Evolutionary conservation across 352 stramenopile genomes (phyloP), one percentile per base, ranked within the genome.

Genomic region (Globisporangium abappressorium): DNA sequence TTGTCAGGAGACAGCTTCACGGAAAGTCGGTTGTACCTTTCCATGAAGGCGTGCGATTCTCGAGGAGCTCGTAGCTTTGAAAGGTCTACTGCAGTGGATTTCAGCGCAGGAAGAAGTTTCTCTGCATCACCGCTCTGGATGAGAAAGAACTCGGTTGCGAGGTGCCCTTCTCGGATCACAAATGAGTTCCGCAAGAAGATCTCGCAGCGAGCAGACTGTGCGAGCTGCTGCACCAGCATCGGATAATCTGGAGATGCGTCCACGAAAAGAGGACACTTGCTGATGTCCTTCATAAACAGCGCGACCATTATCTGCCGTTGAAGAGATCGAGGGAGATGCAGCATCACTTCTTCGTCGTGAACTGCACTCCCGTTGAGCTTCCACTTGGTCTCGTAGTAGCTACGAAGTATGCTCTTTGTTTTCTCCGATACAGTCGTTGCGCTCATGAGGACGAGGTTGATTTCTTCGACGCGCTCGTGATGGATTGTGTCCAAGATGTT

Each of bases 341-440:
- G 34, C 6, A 87, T 63, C 0, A 92, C 59, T 34, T 90, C 84
- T 47, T 81, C 64, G 36, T 90, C 80, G 1, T 75, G 66, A 26
- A 87, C 67, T 0, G 78, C 78, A 22, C 82, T 90, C 20, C 84
- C 82, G 28, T 90, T 92, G 30, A 90, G 60, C 34, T 86, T 85
- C 84, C 84, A 92, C 68, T 90, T 92, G 22, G 80, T 85, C 60
- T 85, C 74, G 61, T 89, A 92, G 56, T 89, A 91, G 22, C 74
- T 82, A 3, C 84, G 80, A 12, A 92, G 66, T 49, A 74, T 77
- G 11, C 71, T 74, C 26, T 89, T 90, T 7, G 80, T 87, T 14
- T 62, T n/a, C 14, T 85, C 78, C 0, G 79, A 76, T 3, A 91
- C 75, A 2, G 71, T 76, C 0, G 68, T 33, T 63, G 84, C 81